Evolutionary conservation across 164 flowering plant genomes (phyloP).

Genomic region (Annona squamosa): DNA sequence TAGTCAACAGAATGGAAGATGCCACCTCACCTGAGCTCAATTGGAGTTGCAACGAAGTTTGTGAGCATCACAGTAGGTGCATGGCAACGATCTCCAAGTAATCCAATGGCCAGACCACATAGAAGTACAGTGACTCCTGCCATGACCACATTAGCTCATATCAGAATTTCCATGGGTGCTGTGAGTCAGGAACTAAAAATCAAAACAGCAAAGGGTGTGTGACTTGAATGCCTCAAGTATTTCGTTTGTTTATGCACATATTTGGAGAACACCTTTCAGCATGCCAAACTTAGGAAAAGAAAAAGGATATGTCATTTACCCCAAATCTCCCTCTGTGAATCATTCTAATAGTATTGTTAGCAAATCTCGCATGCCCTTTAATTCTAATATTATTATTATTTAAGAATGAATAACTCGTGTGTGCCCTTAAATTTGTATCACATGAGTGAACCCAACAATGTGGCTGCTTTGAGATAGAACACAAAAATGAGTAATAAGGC

Average conservation of each 20-base stretch:
- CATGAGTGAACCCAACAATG: background rate
- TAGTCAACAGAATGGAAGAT: background rate
- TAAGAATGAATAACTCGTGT: too few relatives aligned
- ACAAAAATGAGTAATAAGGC: background rate
- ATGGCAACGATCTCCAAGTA: constrained; percentile 70
- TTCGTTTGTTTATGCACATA: too few relatives aligned
- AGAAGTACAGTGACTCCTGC: constrained; percentile 82
- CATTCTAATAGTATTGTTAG: too few relatives aligned
- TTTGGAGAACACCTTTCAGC: too few relatives aligned
- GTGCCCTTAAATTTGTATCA: too few relatives aligned
- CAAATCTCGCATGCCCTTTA: too few relatives aligned
- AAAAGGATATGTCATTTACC: too few relatives aligned
- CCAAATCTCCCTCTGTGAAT: too few relatives aligned
- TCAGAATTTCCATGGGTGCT: background rate
- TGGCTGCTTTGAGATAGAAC: background rate
- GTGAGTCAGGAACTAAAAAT: background rate
- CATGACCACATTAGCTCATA: constrained; percentile 9
- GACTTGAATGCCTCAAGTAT: too few relatives aligned
- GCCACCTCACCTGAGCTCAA: constrained; percentile 65
- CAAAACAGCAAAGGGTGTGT: background rate
- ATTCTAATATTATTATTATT: too few relatives aligned
- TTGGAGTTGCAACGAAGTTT: constrained; percentile 86
- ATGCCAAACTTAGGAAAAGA: too few relatives aligned
- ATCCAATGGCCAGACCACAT: constrained; percentile 83
- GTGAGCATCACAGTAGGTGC: constrained; percentile 82